phyloP scores from a whole-genome alignment of 2,329 filamentous ascomycete genomes.

The Orbilia oligospora region DNA sequence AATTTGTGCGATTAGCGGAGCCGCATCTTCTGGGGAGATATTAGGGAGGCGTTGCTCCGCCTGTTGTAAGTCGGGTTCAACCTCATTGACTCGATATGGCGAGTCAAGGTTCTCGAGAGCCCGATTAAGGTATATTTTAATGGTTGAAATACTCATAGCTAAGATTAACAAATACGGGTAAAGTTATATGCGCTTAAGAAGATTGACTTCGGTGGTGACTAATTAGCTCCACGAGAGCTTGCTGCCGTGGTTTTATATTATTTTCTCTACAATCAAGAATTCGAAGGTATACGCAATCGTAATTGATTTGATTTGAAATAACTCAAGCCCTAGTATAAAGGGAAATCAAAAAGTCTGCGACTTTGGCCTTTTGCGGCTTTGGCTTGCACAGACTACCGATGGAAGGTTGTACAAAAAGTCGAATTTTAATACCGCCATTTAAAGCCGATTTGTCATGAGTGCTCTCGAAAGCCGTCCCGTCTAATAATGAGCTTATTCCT shows the following conservation, averaged over 20 bases:
- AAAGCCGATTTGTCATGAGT: slow-evolving; percentile 13
- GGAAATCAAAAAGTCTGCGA: slow-evolving; percentile 1
- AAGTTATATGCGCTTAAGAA: background rate
- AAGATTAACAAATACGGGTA: background rate
- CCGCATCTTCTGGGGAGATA: slow-evolving; percentile 28
- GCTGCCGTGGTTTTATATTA: background rate
- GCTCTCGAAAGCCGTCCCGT: too few species aligned
- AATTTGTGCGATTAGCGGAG: slow-evolving; percentile 34
- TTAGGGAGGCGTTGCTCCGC: slow-evolving; percentile 41
- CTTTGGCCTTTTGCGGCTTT: slow-evolving; percentile 36
- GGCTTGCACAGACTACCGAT: slow-evolving; percentile 2
- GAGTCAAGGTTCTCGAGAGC: slow-evolving; percentile 47
- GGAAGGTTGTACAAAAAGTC: slow-evolving; percentile 28
- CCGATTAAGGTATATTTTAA: slow-evolving; percentile 41
- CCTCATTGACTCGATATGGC: slow-evolving; percentile 35
- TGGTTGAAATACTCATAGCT: slow-evolving; percentile 39
- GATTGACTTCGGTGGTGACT: background rate
- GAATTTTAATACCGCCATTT: background rate
- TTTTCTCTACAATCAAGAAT: background rate
- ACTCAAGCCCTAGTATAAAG: background rate
- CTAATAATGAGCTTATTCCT: too few species aligned
- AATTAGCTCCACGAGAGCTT: background rate
- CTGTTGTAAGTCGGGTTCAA: slow-evolving; percentile 33
- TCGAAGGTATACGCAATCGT: background rate
- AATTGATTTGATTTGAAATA: slow-evolving; percentile 8